Conservation (phyloP, 441 rosid species). For the Mallotus repandus region DNA sequence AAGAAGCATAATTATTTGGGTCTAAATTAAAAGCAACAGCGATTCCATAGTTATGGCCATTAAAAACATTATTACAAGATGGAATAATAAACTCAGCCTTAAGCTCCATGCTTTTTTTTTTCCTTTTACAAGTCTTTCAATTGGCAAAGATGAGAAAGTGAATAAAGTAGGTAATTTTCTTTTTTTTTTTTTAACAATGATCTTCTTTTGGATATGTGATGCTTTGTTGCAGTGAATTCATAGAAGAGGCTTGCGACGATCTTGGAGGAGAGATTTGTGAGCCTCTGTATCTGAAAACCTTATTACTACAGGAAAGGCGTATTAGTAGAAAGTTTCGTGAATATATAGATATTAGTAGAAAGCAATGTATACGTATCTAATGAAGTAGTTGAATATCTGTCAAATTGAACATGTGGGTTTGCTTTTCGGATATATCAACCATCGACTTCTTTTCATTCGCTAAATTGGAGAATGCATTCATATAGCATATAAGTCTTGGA, state of each 20-base stretch:
- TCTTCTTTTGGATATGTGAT: not conserved
- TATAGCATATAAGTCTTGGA: no score
- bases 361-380: not conserved
- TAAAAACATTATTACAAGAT: no score
- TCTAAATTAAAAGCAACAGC: no score
- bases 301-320: not conserved
- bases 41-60: no score
- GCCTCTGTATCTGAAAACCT: constrained; percentile 27
- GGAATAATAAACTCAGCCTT: no score
- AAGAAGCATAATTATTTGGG: no score
- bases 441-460: not conserved
- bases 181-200: not conserved
- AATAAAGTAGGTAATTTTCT: not conserved
- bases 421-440: not conserved
- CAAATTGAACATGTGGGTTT: not conserved
- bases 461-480: not conserved
- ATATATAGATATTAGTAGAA: constrained; percentile 3
- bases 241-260: constrained; percentile 58
- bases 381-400: constrained; percentile 5
- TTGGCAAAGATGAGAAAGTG: constrained; percentile 4
- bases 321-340: not conserved
- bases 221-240: constrained; percentile 40
- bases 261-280: constrained; percentile 63
- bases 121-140: no score
- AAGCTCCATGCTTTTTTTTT: no score